Percentiles rank a stretch among this genome's conserved stretches.
These are phyloP conservation scores for Colletotrichum noveboracense DNA, from an alignment of 2,329 filamentous ascomycete genomes.

Conservation along the genomic window DNA sequence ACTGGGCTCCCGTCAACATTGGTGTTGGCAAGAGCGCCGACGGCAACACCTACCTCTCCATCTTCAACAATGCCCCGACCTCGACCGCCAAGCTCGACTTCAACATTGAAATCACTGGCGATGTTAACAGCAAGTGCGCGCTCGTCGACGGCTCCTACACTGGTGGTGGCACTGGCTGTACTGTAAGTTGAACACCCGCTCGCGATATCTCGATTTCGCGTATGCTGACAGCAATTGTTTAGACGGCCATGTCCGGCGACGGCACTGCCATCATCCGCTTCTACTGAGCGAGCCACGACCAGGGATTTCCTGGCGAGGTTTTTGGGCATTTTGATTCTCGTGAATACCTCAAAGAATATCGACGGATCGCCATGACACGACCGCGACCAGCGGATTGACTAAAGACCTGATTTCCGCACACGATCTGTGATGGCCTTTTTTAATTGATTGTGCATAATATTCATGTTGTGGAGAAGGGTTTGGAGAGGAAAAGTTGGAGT, in stretches of 20 bases:
- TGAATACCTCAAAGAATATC: constrained; percentile 25
- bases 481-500: constrained; percentile 21
- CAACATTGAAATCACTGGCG: constrained; percentile 78
- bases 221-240: background rate
- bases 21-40: constrained; percentile 74
- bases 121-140: constrained; percentile 64
- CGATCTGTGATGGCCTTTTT: constrained; percentile 20
- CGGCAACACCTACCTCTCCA: constrained; percentile 77
- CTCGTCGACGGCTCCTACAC: constrained; percentile 69
- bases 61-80: constrained; percentile 85
- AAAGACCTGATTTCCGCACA: constrained; percentile 16
- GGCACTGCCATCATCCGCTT: constrained; percentile 50
- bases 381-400: background rate
- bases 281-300: constrained; percentile 31
- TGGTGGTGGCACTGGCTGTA: constrained; percentile 72
- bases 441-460: constrained; percentile 21
- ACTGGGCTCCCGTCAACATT: constrained; percentile 87
- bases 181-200: constrained; percentile 66
- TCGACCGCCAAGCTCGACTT: constrained; percentile 74
- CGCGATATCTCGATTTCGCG: background rate
- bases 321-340: constrained; percentile 18
- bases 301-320: constrained; percentile 25
- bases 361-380: constrained; percentile 18
- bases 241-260: constrained; percentile 50
- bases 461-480: constrained; percentile 10